A percentile compares a stretch with the other conserved stretches of the same genome.
phyloP scores from a whole-genome alignment of 345 rosid species.

The Schrenkiella parvula region DNA sequence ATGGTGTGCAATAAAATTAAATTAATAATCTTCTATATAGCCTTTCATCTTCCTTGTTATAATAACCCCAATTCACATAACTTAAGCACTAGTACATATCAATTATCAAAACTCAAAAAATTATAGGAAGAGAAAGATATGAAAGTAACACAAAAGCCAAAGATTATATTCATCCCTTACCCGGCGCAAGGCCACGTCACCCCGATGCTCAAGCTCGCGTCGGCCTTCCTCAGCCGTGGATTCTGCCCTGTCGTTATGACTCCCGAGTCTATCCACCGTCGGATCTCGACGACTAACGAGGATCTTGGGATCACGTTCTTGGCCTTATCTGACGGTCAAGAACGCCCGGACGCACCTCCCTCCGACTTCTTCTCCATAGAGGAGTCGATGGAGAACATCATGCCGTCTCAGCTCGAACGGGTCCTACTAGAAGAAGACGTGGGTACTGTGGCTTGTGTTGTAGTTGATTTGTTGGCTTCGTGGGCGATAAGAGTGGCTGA shows the following conservation, averaged over 20 bases:
- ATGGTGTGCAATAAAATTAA: not conserved
- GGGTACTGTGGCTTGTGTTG: slow-evolving; percentile 46
- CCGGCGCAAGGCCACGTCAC: slow-evolving; percentile 85
- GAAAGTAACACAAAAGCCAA: slow-evolving; percentile 30
- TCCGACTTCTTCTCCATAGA: slow-evolving; percentile 63
- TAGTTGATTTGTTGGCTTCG: slow-evolving; percentile 67
- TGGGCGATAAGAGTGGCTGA: slow-evolving; percentile 59
- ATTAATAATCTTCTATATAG: not conserved
- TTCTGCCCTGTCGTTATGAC: slow-evolving; percentile 48
- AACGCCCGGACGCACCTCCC: slow-evolving; percentile 18
- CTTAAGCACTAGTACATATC: not conserved
- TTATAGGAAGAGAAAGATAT: not conserved
- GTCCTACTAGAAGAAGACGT: slow-evolving; percentile 36
- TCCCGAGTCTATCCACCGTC: slow-evolving; percentile 54
- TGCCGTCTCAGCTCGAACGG: slow-evolving; percentile 57
- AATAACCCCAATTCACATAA: not conserved
- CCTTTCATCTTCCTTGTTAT: slow-evolving; percentile 10
- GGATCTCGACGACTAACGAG: slow-evolving; percentile 23
- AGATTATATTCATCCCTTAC: slow-evolving; percentile 62
- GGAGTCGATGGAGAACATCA: slow-evolving; percentile 49
- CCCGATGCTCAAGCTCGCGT: slow-evolving; percentile 67
- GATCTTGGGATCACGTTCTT: slow-evolving; percentile 35
- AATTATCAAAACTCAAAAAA: not conserved
- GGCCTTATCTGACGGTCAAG: slow-evolving; percentile 46
- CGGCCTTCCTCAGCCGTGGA: slow-evolving; percentile 38